These are phyloP conservation scores for Fagopyrum esculentum DNA, from an alignment of 148 eudicot species.

Conservation along the genomic window DNA sequence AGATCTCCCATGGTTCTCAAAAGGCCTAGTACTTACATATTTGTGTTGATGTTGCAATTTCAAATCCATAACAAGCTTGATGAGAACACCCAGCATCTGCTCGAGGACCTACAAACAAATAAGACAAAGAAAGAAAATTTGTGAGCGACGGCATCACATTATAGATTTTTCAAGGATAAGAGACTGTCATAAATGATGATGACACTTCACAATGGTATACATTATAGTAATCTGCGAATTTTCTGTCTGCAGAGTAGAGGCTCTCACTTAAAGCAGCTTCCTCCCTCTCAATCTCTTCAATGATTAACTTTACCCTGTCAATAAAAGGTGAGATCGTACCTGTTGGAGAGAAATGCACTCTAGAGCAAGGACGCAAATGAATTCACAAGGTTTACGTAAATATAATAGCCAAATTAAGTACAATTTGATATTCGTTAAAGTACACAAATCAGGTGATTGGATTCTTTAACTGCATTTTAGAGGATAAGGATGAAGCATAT, in stretches of 20 bases:
- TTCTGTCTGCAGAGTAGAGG: constrained; percentile 82
- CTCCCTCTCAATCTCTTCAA: constrained; percentile 85
- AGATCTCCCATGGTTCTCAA: not conserved
- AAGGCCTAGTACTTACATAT: constrained; percentile 49
- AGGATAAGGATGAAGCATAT: too few species aligned
- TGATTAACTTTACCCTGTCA: constrained; percentile 66
- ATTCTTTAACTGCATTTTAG: too few species aligned
- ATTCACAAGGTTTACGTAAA: too few species aligned
- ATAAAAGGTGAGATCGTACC: too few species aligned
- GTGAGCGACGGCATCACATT: not conserved
- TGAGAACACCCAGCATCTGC: constrained; percentile 89
- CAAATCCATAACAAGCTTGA: constrained; percentile 93
- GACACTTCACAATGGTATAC: constrained; percentile 24
- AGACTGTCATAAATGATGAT: not conserved
- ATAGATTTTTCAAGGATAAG: not conserved
- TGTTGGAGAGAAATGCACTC: too few species aligned
- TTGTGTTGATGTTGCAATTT: constrained; percentile 90
- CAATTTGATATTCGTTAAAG: too few species aligned
- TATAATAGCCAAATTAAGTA: too few species aligned
- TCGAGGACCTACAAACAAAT: constrained; percentile 60
- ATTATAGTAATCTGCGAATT: constrained; percentile 81
- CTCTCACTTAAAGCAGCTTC: constrained; percentile 76
- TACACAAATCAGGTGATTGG: too few species aligned
- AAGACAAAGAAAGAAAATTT: not conserved
- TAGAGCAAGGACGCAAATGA: too few species aligned